Evolutionary conservation across 768 basidiomycete species (phyloP), one percentile per base, ranked within the genome.

Genomic region (Suillus decipiens): DNA sequence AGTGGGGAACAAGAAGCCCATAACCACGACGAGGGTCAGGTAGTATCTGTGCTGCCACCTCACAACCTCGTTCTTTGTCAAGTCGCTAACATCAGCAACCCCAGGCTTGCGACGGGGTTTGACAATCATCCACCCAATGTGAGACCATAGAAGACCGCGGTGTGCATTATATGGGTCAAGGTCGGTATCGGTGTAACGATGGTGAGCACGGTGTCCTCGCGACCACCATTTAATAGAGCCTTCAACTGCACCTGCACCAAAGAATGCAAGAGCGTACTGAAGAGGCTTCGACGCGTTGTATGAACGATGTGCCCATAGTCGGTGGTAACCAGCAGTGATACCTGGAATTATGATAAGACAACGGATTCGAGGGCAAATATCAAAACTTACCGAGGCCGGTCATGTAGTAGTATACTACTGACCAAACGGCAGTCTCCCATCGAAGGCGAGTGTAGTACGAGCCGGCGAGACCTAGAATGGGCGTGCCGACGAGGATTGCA

Each of bases 201-300:
- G 96, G 76, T 97, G 96, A 3, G 96, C 96, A 64, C 96, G 92
- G 81, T 99, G 97, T 55, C 96, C 96, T 59, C 97, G 87, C 24
- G 90, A 90, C 97, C 97, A 99, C 97, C 97, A 99, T 76, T 93
- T 92, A 80, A 99, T 96, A 24, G 96, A 97, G 10, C 96, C 96
- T 73, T 99, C 86, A 54, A 96, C 90, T 5, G 96, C 96, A 55
- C 97, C 96, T 1, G 94, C 89, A 57, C 96, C 97, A 11, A 88
- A 84, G 22, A 91, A 70, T 31, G 95, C 93, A 55, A 98, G 86
- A 66, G 85, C 78, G 72, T 94, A 97, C 74, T 98, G 89, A 14
- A 99, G 79, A 17, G 92, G 89, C 63, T 83, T 82, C 4, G 90
- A 88, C 42, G 96, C 97, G 72, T 97, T 98, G 76, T 96, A 99